Base-by-base conservation (phyloP, 1,284 basidiomycete genomes). In the Malassezia restricta region DNA sequence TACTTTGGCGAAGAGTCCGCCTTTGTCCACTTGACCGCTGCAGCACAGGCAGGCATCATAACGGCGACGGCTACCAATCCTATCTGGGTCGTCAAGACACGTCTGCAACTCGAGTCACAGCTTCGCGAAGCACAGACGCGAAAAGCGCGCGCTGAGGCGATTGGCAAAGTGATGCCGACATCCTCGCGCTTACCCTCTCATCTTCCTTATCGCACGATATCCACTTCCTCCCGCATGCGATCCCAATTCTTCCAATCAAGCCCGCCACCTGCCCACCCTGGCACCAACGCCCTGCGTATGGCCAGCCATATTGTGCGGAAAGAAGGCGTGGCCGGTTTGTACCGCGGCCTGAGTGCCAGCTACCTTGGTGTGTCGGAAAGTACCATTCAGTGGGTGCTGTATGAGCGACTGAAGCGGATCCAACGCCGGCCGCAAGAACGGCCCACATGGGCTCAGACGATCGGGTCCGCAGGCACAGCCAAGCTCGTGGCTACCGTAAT, bases 41-140 rank as follows among this genome's bases (percentile, higher is more conserved):
- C 91, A 0, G 86, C 88, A 0, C 71, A 83, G 5, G 92, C 92
- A 0, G 79, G 78, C 6, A 76, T 96, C 59, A 78, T 81, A 29
- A 98, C 92, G 0, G 81, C 90, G 1, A 85, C 88, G 0, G 87
- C 82, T 8, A 96, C 92, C 14, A 96, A 96, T 73, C 92, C 92
- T 0, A 94, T 98, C 41, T 98, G 92, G 92, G 91, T 98, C 37
- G 87, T 98, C 62, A 96, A 96, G 75, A 98, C 92, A 33, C 82
- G 92, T 3, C 70, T 96, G 46, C 92, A 98, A 73, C 81, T 91
- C 29, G 72, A 74, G 47, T 62, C 64, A 40, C 58, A 55, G 40
- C 47, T 30, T 15, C 35, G 47, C 8, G 52, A 54, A 27, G 50
- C 52, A 17, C 41, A 37, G 6, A 27, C 47, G 7, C 47, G 35